Evolutionary conservation across 139 green algal species (phyloP).

Genomic region (Chlorella sp.): DNA sequence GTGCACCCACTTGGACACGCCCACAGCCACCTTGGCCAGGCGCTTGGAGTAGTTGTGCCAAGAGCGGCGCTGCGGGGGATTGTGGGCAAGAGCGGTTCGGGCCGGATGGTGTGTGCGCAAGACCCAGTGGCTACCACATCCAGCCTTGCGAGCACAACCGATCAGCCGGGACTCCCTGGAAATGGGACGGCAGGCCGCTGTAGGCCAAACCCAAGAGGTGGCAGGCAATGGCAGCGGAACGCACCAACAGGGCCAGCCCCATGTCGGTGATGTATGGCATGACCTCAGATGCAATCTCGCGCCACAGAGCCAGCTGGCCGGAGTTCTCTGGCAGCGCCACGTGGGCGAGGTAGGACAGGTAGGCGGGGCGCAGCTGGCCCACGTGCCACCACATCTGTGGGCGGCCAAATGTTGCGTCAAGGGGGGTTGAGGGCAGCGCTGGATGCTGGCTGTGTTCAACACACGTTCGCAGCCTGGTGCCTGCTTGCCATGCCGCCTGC

Average conservation of each 20-base stretch:
- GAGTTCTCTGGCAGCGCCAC: background rate
- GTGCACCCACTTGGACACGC: slow-evolving; percentile 16
- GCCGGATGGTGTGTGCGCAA: too few relatives aligned
- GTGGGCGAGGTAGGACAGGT: background rate
- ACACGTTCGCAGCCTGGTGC: too few relatives aligned
- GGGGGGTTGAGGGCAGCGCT: too few relatives aligned
- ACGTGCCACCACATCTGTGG: slow-evolving; percentile 17
- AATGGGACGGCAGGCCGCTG: too few relatives aligned
- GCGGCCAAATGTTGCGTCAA: too few relatives aligned
- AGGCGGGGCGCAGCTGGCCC: slow-evolving; percentile 8
- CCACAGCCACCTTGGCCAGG: slow-evolving; percentile 14
- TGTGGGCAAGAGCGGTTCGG: too few relatives aligned
- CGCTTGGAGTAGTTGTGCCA: slow-evolving; percentile 33
- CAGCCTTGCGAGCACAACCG: too few relatives aligned
- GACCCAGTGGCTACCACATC: too few relatives aligned
- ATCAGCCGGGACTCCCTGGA: too few relatives aligned
- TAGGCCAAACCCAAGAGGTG: background rate
- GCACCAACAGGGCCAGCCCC: background rate
- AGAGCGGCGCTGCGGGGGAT: slow-evolving; percentile 16
- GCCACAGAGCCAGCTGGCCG: slow-evolving; percentile 5
- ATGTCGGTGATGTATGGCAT: slow-evolving; percentile 7
- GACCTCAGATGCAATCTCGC: slow-evolving; percentile 25
- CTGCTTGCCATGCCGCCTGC: too few relatives aligned
- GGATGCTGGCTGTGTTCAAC: too few relatives aligned
- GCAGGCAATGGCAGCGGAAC: background rate